Base-by-base conservation (phyloP, 257 asterid genomes). In the Capsicum chinense region DNA sequence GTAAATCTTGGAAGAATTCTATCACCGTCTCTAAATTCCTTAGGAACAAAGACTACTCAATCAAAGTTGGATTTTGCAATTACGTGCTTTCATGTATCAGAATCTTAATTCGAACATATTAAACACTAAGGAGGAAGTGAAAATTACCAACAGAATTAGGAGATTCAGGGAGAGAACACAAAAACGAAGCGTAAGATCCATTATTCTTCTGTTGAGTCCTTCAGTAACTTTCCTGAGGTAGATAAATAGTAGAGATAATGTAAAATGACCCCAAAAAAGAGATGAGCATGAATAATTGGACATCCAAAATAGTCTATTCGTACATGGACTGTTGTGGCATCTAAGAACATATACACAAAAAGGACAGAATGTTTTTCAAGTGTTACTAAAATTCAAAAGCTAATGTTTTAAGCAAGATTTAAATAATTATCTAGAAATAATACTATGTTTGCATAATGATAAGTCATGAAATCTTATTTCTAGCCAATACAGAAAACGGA, bases 141-240 rank as follows among this genome's bases (percentile, higher is more conserved):
- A 64, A 17, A 12, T 87, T 90, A 91, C 93, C 90, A 84, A 90
- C 59, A 88, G 81, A 86, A 88, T 80, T 68, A 92, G 89, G 26
- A 87, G 89, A 83, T 80, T 87, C 3, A 89, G 85, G 76, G 87
- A 81, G 86, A 87, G 69, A 73, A 78, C 12, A 14, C 82, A 73
- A 71, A 47, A 83, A 60, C 83, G 83, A 39, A 92, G 89, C 86
- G 79, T 90, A 48, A 69, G 67, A 60, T 80, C 91, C 92, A 90
- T 90, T 73, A 39, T 62, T 50, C 35, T 71, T 14, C 62, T 56
- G 60, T 26, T 42, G 16, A 47, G 17, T 12, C 50, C 70, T n/a
- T 57, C 4, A 33, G 5, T 15, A 74, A 63, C 8, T 4, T 73
- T 60, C 56, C 6, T 16, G 39, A 19, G 33, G 56, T 66, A 56